phyloP scores from a whole-genome alignment of 1,284 basidiomycete genomes.

The Trichosporon inkin region DNA sequence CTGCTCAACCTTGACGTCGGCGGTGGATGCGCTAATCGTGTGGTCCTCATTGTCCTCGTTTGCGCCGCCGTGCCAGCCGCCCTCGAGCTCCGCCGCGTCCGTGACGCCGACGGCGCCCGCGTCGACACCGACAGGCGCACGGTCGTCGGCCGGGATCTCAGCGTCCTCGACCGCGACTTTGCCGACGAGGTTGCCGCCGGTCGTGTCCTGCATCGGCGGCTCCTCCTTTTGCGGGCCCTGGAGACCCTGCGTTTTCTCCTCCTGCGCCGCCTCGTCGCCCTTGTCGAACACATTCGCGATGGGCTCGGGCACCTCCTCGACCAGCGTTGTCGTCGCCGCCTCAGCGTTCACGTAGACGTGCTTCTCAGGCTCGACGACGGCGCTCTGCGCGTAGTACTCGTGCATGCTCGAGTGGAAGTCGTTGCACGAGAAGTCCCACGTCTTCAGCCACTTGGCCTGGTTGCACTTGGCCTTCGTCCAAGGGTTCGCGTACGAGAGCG shows the following conservation, averaged over 20 bases:
- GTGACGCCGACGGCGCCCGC: slow-evolving; percentile 47
- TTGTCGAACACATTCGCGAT: slow-evolving; percentile 47
- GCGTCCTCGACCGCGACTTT: slow-evolving; percentile 15
- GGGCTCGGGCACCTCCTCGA: slow-evolving; percentile 46
- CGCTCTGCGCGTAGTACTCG: slow-evolving; percentile 28
- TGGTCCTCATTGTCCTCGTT: slow-evolving; percentile 36
- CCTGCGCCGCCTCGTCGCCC: slow-evolving; percentile 34
- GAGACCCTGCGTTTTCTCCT: slow-evolving; percentile 45
- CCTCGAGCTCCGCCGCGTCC: slow-evolving; percentile 37
- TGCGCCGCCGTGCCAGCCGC: slow-evolving; percentile 50
- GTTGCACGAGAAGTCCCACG: slow-evolving; percentile 80
- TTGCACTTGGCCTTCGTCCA: slow-evolving; percentile 83
- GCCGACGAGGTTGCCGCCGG: slow-evolving; percentile 16
- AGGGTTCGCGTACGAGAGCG: slow-evolving; percentile 74
- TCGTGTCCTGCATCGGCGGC: slow-evolving; percentile 40
- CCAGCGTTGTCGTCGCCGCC: slow-evolving; percentile 31
- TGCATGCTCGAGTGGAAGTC: slow-evolving; percentile 44
- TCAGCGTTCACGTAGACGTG: slow-evolving; percentile 30
- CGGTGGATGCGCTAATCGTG: background rate
- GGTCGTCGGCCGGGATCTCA: slow-evolving; percentile 35
- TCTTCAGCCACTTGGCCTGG: slow-evolving; percentile 76
- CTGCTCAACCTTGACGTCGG: background rate
- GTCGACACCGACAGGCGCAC: slow-evolving; percentile 48
- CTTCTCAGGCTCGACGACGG: slow-evolving; percentile 21
- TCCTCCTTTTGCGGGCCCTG: slow-evolving; percentile 40